A percentile compares a stretch with the other conserved stretches of the same genome.
These are phyloP conservation scores for Leccinum imitatum DNA, from an alignment of 768 basidiomycete species.

Conservation along the genomic window DNA sequence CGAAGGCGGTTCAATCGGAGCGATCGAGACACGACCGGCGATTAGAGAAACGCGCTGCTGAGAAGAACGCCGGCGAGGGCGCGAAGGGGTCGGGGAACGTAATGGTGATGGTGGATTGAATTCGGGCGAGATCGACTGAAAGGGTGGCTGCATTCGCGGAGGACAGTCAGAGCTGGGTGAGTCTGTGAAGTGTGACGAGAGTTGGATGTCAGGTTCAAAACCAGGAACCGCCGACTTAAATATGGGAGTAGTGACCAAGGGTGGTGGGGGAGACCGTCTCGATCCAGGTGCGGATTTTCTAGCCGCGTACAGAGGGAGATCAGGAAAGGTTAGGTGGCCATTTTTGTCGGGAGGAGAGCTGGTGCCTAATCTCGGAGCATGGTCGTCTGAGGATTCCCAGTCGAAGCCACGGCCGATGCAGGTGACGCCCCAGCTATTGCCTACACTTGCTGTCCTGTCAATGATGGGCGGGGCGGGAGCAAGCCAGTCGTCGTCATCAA, in stretches of 20 bases:
- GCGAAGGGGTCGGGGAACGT: slow-evolving; percentile 57
- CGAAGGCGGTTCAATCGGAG: slow-evolving; percentile 71
- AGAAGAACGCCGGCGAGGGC: slow-evolving; percentile 74
- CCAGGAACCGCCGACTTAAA: slow-evolving; percentile 26
- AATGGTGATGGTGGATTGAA: slow-evolving; percentile 33
- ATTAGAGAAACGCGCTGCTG: slow-evolving; percentile 84
- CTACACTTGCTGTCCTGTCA: slow-evolving; percentile 64
- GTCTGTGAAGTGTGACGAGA: slow-evolving; percentile 29
- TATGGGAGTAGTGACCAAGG: slow-evolving; percentile 20
- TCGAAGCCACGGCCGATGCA: slow-evolving; percentile 81
- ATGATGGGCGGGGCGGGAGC: slow-evolving; percentile 48
- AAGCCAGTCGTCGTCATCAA: slow-evolving; percentile 74
- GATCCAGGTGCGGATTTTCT: slow-evolving; percentile 10
- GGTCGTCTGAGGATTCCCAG: slow-evolving; percentile 54
- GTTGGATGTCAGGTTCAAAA: slow-evolving; percentile 30
- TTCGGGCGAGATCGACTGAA: slow-evolving; percentile 20
- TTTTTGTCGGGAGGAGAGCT: slow-evolving; percentile 9
- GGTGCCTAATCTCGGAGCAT: slow-evolving; percentile 13
- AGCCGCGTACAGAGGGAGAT: slow-evolving; percentile 13
- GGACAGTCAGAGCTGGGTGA: slow-evolving; percentile 33
- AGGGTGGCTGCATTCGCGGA: slow-evolving; percentile 27
- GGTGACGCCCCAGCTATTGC: slow-evolving; percentile 83
- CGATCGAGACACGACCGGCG: slow-evolving; percentile 77
- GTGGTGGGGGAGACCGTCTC: slow-evolving; percentile 15
- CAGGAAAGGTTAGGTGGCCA: slow-evolving; percentile 9